Percentiles rank a stretch among this genome's conserved stretches.
Conservation (phyloP, 371 early-diverging fungal species). For the Syncephalis plumigaleata region DNA sequence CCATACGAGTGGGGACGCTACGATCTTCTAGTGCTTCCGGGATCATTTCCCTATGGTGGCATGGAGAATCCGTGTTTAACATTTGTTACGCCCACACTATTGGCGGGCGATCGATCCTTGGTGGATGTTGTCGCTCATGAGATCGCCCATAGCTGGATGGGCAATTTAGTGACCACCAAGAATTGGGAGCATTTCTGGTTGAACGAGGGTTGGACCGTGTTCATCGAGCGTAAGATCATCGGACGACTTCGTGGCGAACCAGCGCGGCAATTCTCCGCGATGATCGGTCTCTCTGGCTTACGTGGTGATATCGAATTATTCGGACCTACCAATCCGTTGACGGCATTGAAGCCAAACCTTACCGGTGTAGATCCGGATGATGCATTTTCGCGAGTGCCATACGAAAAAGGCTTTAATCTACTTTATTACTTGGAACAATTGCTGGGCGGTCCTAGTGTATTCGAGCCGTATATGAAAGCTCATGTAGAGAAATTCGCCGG, state of each 20-base stretch:
- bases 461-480: conserved; percentile 71
- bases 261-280: conserved; percentile 69
- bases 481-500: conserved; percentile 73
- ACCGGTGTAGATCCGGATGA: conserved; percentile 87
- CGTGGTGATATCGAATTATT: conserved; percentile 61
- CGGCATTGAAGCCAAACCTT: conserved; percentile 61
- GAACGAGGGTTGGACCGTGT: conserved; percentile 93
- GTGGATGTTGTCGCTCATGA: conserved; percentile 98
- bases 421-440: conserved; percentile 80
- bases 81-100: conserved; percentile 69
- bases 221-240: conserved; percentile 84
- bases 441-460: conserved; percentile 66
- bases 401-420: conserved; percentile 91
- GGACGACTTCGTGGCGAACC: conserved; percentile 70
- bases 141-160: conserved; percentile 93
- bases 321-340: conserved; percentile 54
- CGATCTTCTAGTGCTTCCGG: conserved; percentile 70
- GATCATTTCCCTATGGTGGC: conserved; percentile 85
- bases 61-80: conserved; percentile 97
- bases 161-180: conserved; percentile 82
- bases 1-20: conserved; percentile 96
- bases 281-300: conserved; percentile 70
- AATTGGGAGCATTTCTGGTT: conserved; percentile 89
- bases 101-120: conserved; percentile 88
- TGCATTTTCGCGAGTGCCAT: conserved; percentile 80